Evolutionary conservation across 495 filamentous ascomycete species (phyloP).

Genomic region (Penicillium salamii): DNA sequence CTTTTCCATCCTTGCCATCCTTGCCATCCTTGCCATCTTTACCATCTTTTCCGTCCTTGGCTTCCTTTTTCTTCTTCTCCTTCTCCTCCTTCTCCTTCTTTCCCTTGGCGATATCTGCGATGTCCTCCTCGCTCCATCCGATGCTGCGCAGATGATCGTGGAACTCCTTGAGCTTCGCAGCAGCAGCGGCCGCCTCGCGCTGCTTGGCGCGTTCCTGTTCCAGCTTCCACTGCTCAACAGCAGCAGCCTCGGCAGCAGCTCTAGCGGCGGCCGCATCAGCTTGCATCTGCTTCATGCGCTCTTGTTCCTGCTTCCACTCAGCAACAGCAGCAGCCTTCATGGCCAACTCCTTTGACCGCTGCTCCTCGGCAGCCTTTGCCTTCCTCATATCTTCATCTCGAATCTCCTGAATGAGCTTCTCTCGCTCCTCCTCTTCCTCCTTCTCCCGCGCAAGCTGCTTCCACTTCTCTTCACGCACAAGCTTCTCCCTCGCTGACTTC

Average conservation of each 20-base stretch:
- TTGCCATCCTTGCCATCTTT: constrained; percentile 46
- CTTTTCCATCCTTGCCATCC: constrained; percentile 44
- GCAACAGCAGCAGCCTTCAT: constrained; percentile 24
- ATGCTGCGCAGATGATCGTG: constrained; percentile 34
- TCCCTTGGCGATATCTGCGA: constrained; percentile 55
- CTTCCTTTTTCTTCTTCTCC: constrained; percentile 44
- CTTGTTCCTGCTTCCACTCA: constrained; percentile 42
- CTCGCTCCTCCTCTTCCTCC: constrained; percentile 16
- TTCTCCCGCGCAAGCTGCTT: constrained; percentile 13
- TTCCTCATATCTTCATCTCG: constrained; percentile 28
- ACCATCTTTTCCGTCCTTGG: constrained; percentile 43
- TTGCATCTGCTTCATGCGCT: constrained; percentile 31
- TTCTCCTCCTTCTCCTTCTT: constrained; percentile 55
- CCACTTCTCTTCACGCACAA: constrained; percentile 21
- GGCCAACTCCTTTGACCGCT: constrained; percentile 30
- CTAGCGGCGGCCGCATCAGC: constrained; percentile 30
- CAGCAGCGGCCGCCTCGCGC: constrained; percentile 28
- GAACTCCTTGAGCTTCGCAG: constrained; percentile 49
- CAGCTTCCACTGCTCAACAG: constrained; percentile 40
- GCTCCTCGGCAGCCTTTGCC: constrained; percentile 21
- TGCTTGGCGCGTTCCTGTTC: constrained; percentile 44
- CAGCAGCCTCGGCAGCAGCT: constrained; percentile 27
- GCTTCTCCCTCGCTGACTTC: constrained; percentile 11
- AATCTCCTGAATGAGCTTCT: constrained; percentile 24
- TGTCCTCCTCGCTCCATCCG: constrained; percentile 45